These are phyloP conservation scores for Ascochyta pisi DNA, from an alignment of 2,329 filamentous ascomycete species.

Conservation along the genomic window DNA sequence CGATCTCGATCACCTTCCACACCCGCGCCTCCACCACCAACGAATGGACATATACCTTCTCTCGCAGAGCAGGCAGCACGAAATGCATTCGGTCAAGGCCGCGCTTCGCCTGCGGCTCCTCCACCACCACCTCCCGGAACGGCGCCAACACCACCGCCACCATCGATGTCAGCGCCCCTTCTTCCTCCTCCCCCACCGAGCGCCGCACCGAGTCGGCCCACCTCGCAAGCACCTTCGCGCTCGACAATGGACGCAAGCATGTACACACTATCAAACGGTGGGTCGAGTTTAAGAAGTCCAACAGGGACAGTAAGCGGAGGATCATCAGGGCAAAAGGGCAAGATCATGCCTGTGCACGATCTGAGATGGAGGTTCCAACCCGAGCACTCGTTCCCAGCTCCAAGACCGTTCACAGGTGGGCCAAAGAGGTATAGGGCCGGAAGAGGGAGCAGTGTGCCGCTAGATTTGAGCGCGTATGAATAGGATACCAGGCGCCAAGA, in stretches of 20 bases:
- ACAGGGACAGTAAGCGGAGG: conserved; percentile 28
- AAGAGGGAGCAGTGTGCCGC: conserved; percentile 88
- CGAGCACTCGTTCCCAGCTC: conserved; percentile 82
- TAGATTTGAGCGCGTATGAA: conserved; percentile 74
- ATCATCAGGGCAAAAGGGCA: conserved; percentile 33
- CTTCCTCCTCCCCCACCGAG: conserved; percentile 39
- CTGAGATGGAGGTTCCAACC: conserved; percentile 85
- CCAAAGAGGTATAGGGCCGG: conserved; percentile 85
- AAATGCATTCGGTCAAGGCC: conserved; percentile 59
- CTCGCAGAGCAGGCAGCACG: conserved; percentile 66
- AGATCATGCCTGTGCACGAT: conserved; percentile 71
- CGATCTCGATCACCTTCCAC: conserved; percentile 31
- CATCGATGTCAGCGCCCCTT: conserved; percentile 56
- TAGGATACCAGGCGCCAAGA: conserved; percentile 26
- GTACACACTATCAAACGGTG: conserved; percentile 66
- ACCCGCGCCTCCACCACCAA: conserved; percentile 60
- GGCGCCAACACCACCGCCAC: conserved; percentile 57
- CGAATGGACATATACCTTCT: conserved; percentile 53
- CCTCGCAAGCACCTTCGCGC: conserved; percentile 57
- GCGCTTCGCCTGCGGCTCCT: conserved; percentile 50
- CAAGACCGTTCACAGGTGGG: conserved; percentile 78
- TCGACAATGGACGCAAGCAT: conserved; percentile 76
- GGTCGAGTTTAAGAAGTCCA: conserved; percentile 31
- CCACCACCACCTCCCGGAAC: conserved; percentile 54
- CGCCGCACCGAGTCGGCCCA: conserved; percentile 37